These are phyloP conservation scores for Pseudogymnoascus sp. DNA, from an alignment of 2,329 filamentous ascomycete genomes.

Conservation along the genomic window DNA sequence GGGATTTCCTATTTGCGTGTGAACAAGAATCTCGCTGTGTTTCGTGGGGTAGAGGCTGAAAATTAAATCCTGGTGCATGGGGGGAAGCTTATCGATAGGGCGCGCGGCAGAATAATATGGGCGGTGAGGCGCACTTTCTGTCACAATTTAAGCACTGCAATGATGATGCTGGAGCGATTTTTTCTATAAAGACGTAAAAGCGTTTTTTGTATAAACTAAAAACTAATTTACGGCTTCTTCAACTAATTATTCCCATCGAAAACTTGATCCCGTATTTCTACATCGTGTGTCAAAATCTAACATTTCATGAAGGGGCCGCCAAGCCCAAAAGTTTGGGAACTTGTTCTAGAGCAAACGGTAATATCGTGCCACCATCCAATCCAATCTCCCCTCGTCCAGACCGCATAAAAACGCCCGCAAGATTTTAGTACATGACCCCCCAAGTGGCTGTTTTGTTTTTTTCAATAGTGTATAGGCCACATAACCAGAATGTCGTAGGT, in stretches of 20 bases:
- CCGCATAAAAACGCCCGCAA: constrained; percentile 6
- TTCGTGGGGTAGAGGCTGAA: constrained; percentile 1
- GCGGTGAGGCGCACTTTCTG: not conserved
- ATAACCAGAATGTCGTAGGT: not conserved
- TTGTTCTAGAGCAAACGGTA: not conserved
- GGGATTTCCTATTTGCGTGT: not conserved
- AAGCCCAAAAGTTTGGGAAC: not conserved
- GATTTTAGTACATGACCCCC: not conserved
- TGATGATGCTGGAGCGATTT: not conserved
- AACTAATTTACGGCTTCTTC: not conserved
- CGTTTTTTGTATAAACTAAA: not conserved
- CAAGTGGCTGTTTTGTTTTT: not conserved
- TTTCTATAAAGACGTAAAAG: not conserved
- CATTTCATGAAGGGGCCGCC: not conserved
- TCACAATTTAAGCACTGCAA: not conserved
- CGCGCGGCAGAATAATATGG: constrained; percentile 10
- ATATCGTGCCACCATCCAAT: constrained; percentile 3
- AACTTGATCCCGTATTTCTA: not conserved
- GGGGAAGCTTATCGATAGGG: constrained; percentile 11
- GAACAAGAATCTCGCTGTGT: not conserved
- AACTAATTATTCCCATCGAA: not conserved
- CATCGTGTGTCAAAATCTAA: not conserved
- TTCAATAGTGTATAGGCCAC: not conserved
- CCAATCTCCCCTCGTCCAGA: not conserved
- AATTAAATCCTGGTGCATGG: not conserved